Conservation (phyloP, 345 rosid genomes). For the Gossypium herbaceum region DNA sequence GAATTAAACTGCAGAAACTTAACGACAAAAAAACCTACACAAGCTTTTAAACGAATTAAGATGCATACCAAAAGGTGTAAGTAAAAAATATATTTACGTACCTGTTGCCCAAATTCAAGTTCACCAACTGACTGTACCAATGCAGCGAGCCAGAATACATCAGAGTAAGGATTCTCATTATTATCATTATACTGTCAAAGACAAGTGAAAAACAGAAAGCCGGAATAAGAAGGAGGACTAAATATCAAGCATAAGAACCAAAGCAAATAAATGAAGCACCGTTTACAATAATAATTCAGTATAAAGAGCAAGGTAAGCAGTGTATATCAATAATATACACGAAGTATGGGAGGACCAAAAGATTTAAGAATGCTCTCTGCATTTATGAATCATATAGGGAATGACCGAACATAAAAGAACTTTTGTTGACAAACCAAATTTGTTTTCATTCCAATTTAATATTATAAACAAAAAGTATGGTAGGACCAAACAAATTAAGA, state of each 20-base stretch:
- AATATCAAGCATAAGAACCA: background rate
- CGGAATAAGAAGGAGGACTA: background rate
- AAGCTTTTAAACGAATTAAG: background rate
- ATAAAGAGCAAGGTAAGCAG: background rate
- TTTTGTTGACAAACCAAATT: too few species aligned
- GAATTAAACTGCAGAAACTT: background rate
- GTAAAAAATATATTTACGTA: conserved; percentile 28
- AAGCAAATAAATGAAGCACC: background rate
- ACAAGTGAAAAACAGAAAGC: conserved; percentile 14
- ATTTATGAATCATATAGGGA: too few species aligned
- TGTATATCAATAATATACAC: background rate
- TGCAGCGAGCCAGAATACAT: conserved; percentile 94
- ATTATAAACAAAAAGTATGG: too few species aligned
- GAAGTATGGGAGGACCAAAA: too few species aligned
- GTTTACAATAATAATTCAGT: background rate
- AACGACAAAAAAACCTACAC: background rate
- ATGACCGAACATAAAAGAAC: too few species aligned
- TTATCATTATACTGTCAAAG: conserved; percentile 84
- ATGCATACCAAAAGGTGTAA: background rate
- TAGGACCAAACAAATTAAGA: too few species aligned
- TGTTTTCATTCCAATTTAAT: too few species aligned
- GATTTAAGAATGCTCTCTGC: too few species aligned
- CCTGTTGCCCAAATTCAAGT: conserved; percentile 94
- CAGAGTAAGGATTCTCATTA: conserved; percentile 86
- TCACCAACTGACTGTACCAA: conserved; percentile 87